A percentile compares a stretch with the other conserved stretches of the same genome.
Conservation (phyloP, 257 asterid genomes). For the Striga asiatica region DNA sequence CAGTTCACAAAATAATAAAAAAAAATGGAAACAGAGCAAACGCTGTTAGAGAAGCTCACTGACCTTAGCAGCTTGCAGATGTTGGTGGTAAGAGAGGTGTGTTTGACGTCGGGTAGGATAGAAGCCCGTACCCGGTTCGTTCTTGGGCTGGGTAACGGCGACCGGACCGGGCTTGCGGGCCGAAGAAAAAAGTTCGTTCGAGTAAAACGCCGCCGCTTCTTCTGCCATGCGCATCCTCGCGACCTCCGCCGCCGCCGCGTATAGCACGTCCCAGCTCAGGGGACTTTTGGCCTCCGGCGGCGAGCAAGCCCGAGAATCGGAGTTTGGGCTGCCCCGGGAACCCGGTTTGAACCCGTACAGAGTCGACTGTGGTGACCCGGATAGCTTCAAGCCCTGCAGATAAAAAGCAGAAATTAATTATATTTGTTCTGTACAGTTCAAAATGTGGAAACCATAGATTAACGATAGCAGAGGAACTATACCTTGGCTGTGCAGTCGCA, state of each 20-base stretch:
- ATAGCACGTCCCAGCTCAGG: conserved; percentile 18
- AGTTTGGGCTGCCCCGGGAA: conserved; percentile 32
- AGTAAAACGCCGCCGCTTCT: conserved; percentile 26
- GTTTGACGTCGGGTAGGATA: conserved; percentile 6
- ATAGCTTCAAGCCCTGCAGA: conserved; percentile 30
- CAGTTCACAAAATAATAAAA: not conserved
- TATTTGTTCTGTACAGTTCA: too few species aligned
- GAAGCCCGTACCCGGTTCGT: conserved; percentile 12
- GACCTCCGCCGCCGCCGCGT: conserved; percentile 49
- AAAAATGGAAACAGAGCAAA: not conserved
- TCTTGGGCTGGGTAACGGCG: conserved; percentile 4
- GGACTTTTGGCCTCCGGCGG: conserved; percentile 25
- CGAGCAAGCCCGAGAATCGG: conserved; percentile 27
- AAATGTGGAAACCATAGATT: too few species aligned
- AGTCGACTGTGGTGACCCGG: conserved; percentile 68
- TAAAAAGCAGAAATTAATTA: too few species aligned
- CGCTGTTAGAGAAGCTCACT: not conserved
- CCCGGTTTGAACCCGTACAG: conserved; percentile 29
- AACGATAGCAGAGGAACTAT: too few species aligned
- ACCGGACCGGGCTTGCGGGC: conserved; percentile 22
- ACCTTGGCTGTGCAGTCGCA: conserved; percentile 7
- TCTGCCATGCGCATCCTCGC: conserved; percentile 45
- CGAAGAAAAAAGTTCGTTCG: conserved; percentile 9
- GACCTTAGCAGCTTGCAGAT: conserved; percentile 45
- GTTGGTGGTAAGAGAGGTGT: conserved; percentile 20